phyloP scores from a whole-genome alignment of 441 rosid species.

The Dalechampia spathulata region DNA sequence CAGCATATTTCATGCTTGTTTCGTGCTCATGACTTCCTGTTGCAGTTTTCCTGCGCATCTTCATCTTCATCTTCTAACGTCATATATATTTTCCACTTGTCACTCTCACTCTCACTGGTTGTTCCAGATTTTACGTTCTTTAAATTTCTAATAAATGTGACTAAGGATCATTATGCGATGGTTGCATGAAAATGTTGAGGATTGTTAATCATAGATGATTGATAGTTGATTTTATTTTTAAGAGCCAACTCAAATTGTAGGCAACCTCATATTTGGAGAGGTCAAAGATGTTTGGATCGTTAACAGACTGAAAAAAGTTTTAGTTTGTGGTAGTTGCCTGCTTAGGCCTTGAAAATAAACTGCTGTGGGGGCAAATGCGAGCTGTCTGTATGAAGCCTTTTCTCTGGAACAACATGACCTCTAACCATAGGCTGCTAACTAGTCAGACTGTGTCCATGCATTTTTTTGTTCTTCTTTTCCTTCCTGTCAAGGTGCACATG shows the following conservation, averaged over 20 bases:
- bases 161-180: not conserved
- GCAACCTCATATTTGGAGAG: not conserved
- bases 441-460: not conserved
- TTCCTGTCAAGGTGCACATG: not conserved
- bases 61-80: not conserved
- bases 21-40: not conserved
- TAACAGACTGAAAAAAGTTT: too few species aligned
- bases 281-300: not conserved
- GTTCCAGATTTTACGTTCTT: not conserved
- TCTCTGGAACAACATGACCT: not conserved
- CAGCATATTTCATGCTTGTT: not conserved
- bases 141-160: not conserved
- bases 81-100: not conserved
- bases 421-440: not conserved
- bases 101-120: not conserved
- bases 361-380: too few species aligned
- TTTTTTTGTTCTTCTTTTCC: not conserved
- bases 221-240: not conserved
- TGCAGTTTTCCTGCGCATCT: not conserved
- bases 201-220: not conserved
- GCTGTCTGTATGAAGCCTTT: not conserved
- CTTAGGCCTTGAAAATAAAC: too few species aligned
- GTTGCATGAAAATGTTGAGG: not conserved
- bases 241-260: not conserved
- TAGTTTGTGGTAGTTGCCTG: too few species aligned